Conservation (phyloP, 768 basidiomycete species). For the Tricholoma sp. region DNA sequence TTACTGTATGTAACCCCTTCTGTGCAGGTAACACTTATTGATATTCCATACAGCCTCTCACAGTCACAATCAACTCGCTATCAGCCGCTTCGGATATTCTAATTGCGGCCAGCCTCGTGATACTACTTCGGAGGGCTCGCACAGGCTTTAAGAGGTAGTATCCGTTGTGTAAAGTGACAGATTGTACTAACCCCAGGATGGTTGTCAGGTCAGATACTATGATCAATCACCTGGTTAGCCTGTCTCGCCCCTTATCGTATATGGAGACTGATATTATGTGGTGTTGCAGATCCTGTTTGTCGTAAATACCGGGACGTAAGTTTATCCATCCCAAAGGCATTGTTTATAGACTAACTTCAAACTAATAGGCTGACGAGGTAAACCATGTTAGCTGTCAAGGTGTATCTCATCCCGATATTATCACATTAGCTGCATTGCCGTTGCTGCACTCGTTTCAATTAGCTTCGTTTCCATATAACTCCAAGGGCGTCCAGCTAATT, state of each 20-base stretch:
- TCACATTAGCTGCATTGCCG: not conserved
- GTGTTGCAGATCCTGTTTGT: conserved; percentile 17
- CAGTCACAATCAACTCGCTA: conserved; percentile 48
- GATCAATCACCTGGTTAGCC: conserved; percentile 27
- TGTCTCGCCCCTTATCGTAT: not conserved
- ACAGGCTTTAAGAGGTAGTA: conserved; percentile 47
- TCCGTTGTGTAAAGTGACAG: not conserved
- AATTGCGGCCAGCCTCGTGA: conserved; percentile 42
- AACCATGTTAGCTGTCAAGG: not conserved
- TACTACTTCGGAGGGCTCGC: conserved; percentile 40
- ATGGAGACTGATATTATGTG: not conserved
- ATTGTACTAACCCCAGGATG: not conserved
- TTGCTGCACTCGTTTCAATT: conserved; percentile 11
- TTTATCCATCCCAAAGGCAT: not conserved
- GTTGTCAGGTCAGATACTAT: conserved; percentile 39
- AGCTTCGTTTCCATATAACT: not conserved
- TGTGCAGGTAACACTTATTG: not conserved
- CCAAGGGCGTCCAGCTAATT: not conserved
- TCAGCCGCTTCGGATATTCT: conserved; percentile 41
- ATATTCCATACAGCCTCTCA: conserved; percentile 30
- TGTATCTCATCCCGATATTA: not conserved
- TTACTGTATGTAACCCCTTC: conserved; percentile 26
- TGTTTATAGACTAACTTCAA: not conserved
- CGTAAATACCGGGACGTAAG: conserved; percentile 18
- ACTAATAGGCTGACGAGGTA: not conserved